A percentile compares a stretch with the other conserved stretches of the same genome.
Evolutionary conservation across 2,329 filamentous ascomycete genomes (phyloP).

Genomic region (Arthrobotrys musiformis): DNA sequence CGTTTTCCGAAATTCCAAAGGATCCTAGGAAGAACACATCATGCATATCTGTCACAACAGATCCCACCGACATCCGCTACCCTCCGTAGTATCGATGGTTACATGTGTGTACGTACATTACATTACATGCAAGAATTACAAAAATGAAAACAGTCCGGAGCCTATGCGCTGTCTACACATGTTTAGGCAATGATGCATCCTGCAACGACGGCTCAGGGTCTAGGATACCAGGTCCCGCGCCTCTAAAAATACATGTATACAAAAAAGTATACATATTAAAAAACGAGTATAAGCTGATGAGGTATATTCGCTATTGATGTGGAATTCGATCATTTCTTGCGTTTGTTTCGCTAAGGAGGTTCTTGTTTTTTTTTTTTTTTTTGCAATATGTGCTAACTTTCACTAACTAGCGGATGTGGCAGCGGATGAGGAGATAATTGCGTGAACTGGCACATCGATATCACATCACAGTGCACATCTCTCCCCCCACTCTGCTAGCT

Average conservation of each 20-base stretch:
- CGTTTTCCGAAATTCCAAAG: neutral
- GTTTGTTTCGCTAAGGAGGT: slow-evolving; percentile 1
- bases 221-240: neutral
- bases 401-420: neutral
- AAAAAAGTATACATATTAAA: neutral
- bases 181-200: slow-evolving; percentile 13
- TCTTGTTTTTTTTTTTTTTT: too few species aligned
- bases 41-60: neutral
- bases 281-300: neutral
- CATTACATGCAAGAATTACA: slow-evolving; percentile 9
- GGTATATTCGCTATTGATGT: neutral
- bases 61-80: neutral
- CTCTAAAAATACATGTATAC: slow-evolving; percentile 8
- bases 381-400: too few species aligned
- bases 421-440: slow-evolving; percentile 24
- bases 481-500: slow-evolving; percentile 5
- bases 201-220: slow-evolving; percentile 15
- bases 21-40: neutral
- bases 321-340: neutral
- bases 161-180: slow-evolving; percentile 25
- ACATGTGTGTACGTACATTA: neutral
- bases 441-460: slow-evolving; percentile 24
- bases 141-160: neutral
- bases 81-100: neutral
- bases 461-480: slow-evolving; percentile 27